Base-by-base conservation (phyloP, 2,329 filamentous ascomycete species). In the Aspergillus fructus region DNA sequence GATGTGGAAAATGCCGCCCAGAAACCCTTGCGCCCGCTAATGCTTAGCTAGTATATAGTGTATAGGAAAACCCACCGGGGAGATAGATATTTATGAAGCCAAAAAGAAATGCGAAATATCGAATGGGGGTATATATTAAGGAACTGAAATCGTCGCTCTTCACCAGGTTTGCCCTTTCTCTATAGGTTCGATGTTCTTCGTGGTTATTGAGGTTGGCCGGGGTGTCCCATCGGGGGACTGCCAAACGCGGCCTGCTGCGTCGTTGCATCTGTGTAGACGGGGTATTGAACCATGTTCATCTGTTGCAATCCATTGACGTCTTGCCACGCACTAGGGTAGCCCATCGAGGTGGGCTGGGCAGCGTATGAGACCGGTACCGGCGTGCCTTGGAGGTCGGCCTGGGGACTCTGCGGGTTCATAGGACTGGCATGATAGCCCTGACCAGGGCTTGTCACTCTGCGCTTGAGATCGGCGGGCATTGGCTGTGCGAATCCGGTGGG, bases 21-120 rank as follows among this genome's bases (percentile, higher is more conserved):
- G 62, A 68, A 34, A 27, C 17, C 58, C 63, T 67, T 71, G 69
- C 71, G 71, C 71, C 71, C 70, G 70, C 71, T 74, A 69, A 73
- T 72, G 68, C 71, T 63, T 63, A 71, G 66, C 68, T 68, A 64
- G 66, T 47, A 47, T 34, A 40, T 7, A 21, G 49, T 43, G 8
- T 61, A 66, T 66, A 66, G 58, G 62, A 61, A 68, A 62, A 41
- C 61, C 62, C 59, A 19, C 62, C 60, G 34, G 37, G 46, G 46
- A 61, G 66, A 58, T 63, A 61, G 66, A 58, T 63, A 66, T 68
- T 63, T 50, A 48, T 55, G 61, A 55, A 54, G 43, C 46, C 15
- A 58, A 53, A 58, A 53, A 62, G 49, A 56, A 50, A 58, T 55
- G 61, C 51, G 57, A 56, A 47, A 59, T 43, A 34, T 57, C 51